phyloP scores from a whole-genome alignment of 768 basidiomycete genomes.

The Calocybe gangraenosa region DNA sequence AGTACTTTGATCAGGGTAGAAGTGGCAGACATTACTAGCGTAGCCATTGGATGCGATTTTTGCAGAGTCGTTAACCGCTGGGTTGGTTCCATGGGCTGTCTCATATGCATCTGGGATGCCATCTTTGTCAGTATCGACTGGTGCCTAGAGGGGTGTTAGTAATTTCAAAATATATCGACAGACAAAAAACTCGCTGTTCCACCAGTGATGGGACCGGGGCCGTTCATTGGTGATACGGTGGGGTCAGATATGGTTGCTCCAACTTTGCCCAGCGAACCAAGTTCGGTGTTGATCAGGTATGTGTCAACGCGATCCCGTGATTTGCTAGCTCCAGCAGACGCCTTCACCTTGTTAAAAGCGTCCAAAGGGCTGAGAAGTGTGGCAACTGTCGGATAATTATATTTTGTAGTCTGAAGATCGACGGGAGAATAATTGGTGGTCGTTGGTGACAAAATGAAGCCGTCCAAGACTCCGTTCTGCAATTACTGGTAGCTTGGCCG shows the following conservation, averaged over 20 bases:
- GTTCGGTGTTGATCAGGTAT: conserved; percentile 28
- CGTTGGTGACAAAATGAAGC: conserved; percentile 22
- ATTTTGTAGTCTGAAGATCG: conserved; percentile 26
- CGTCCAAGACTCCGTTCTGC: conserved; percentile 26
- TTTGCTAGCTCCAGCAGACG: conserved; percentile 28
- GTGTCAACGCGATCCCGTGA: conserved; percentile 28
- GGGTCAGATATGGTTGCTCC: conserved; percentile 28
- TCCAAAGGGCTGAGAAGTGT: conserved; percentile 26
- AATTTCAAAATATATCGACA: background rate
- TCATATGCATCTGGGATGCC: conserved; percentile 32
- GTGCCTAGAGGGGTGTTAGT: conserved; percentile 16
- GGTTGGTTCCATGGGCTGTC: conserved; percentile 27
- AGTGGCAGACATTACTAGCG: conserved; percentile 19
- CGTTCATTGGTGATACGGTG: conserved; percentile 23
- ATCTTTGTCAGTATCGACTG: conserved; percentile 26
- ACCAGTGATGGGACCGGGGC: conserved; percentile 26
- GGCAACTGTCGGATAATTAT: conserved; percentile 26
- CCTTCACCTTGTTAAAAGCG: conserved; percentile 23
- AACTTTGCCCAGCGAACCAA: conserved; percentile 28
- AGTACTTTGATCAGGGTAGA: background rate
- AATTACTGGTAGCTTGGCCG: background rate
- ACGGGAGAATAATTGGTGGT: conserved; percentile 29
- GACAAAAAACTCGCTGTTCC: conserved; percentile 22
- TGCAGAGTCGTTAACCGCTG: conserved; percentile 25
- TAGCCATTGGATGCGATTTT: conserved; percentile 30